These are phyloP conservation scores for Piloderma croceum DNA, from an alignment of 768 basidiomycete genomes.

Conservation along the genomic window DNA sequence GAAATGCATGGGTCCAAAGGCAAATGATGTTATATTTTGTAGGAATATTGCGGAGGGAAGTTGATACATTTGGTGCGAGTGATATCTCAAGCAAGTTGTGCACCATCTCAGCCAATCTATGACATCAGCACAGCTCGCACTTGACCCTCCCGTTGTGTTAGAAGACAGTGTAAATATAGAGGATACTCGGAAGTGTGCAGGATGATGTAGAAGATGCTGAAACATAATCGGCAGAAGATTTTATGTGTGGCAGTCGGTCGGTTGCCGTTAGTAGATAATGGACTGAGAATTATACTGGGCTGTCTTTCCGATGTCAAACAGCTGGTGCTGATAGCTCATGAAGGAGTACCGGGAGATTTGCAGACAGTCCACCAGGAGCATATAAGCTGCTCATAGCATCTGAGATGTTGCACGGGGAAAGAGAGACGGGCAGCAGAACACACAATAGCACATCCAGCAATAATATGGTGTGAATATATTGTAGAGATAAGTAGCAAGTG, in stretches of 20 bases:
- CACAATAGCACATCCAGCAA: too few species aligned
- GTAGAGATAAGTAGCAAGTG: too few species aligned
- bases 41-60: slow-evolving; percentile 83
- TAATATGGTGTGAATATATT: too few species aligned
- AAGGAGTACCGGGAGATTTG: slow-evolving; percentile 23
- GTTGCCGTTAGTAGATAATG: slow-evolving; percentile 42
- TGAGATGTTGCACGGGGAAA: too few species aligned
- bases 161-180: slow-evolving; percentile 72
- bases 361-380: slow-evolving; percentile 31
- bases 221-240: slow-evolving; percentile 62
- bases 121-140: slow-evolving; percentile 69
- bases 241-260: slow-evolving; percentile 46
- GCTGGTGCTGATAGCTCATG: slow-evolving; percentile 36
- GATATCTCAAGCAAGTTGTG: slow-evolving; percentile 85
- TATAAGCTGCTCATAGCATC: slow-evolving; percentile 53
- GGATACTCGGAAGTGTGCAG: slow-evolving; percentile 63
- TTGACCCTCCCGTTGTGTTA: slow-evolving; percentile 64
- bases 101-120: slow-evolving; percentile 86
- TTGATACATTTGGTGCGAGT: slow-evolving; percentile 80
- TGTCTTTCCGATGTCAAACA: slow-evolving; percentile 90
- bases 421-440: too few species aligned
- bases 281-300: slow-evolving; percentile 80
- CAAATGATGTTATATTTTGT: slow-evolving; percentile 93
- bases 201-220: slow-evolving; percentile 74
- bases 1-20: slow-evolving; percentile 88